Conservation (phyloP, 257 asterid species). For the Lantana camara region DNA sequence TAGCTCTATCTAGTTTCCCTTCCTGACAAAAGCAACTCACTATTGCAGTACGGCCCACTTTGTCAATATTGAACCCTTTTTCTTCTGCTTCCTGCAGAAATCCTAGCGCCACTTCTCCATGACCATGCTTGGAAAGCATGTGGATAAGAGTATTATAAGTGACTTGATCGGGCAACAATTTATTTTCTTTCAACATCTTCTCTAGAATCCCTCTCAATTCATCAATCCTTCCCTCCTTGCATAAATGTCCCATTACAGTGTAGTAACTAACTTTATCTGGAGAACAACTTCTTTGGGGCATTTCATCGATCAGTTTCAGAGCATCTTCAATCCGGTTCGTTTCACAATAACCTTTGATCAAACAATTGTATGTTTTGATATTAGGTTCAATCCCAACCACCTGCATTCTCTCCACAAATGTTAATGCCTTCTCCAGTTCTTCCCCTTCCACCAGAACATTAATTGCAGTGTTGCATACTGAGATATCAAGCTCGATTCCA, state of each 20-base stretch:
- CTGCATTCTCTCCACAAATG: slow-evolving; percentile 76
- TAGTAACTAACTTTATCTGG: slow-evolving; percentile 87
- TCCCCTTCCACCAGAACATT: slow-evolving; percentile 85
- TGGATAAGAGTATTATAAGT: slow-evolving; percentile 73
- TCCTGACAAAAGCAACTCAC: slow-evolving; percentile 68
- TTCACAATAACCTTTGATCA: slow-evolving; percentile 91
- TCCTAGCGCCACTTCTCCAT: slow-evolving; percentile 67
- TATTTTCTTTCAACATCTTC: slow-evolving; percentile 68
- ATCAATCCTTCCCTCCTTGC: slow-evolving; percentile 62
- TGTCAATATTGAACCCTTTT: slow-evolving; percentile 68
- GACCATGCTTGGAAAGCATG: slow-evolving; percentile 74
- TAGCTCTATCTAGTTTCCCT: slow-evolving; percentile 69
- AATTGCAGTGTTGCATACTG: slow-evolving; percentile 74
- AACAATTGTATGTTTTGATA: slow-evolving; percentile 71
- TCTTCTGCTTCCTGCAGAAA: slow-evolving; percentile 78
- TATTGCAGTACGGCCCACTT: slow-evolving; percentile 74
- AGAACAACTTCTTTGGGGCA: slow-evolving; percentile 67
- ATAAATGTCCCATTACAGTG: slow-evolving; percentile 68
- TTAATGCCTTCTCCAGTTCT: slow-evolving; percentile 71
- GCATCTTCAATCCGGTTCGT: slow-evolving; percentile 55
- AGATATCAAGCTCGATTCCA: slow-evolving; percentile 67
- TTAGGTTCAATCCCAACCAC: slow-evolving; percentile 72
- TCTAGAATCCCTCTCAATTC: slow-evolving; percentile 65
- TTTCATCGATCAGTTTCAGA: slow-evolving; percentile 61
- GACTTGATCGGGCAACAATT: slow-evolving; percentile 68